These are phyloP conservation scores for Neurospora sp. DNA, from an alignment of 495 filamentous ascomycete genomes.

Conservation along the genomic window DNA sequence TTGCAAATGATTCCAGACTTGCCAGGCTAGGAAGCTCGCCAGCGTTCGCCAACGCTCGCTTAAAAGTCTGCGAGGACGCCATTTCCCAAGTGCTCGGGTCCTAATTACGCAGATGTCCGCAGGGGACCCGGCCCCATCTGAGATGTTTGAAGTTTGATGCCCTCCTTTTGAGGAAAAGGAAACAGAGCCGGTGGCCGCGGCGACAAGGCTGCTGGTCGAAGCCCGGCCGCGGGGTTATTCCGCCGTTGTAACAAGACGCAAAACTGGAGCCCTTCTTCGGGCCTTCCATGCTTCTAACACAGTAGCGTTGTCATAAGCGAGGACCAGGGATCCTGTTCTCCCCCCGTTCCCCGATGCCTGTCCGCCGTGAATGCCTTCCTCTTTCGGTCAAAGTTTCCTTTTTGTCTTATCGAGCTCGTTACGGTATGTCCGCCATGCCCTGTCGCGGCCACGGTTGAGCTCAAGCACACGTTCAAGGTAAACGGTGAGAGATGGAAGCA, in stretches of 20 bases:
- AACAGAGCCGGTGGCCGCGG: neutral
- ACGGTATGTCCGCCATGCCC: neutral
- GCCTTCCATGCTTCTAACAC: neutral
- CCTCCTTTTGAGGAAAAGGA: neutral
- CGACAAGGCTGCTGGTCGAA: neutral
- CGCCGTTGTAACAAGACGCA: neutral
- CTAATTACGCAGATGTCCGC: neutral
- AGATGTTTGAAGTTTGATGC: neutral
- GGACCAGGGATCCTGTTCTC: neutral
- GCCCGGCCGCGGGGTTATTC: neutral
- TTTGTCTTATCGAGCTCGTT: neutral
- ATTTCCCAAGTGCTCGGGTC: neutral
- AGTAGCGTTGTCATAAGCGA: neutral
- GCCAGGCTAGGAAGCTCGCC: neutral
- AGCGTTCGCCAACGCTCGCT: neutral
- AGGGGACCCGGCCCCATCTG: neutral
- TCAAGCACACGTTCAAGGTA: neutral
- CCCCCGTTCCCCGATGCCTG: neutral
- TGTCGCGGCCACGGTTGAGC: neutral
- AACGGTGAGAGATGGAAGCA: neutral
- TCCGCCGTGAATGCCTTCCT: neutral
- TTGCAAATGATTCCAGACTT: neutral
- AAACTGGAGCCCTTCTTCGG: neutral
- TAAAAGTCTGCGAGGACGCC: neutral
- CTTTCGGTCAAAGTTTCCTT: neutral